Conservation (phyloP, 495 filamentous ascomycete genomes). For the Tuber aestivum region DNA sequence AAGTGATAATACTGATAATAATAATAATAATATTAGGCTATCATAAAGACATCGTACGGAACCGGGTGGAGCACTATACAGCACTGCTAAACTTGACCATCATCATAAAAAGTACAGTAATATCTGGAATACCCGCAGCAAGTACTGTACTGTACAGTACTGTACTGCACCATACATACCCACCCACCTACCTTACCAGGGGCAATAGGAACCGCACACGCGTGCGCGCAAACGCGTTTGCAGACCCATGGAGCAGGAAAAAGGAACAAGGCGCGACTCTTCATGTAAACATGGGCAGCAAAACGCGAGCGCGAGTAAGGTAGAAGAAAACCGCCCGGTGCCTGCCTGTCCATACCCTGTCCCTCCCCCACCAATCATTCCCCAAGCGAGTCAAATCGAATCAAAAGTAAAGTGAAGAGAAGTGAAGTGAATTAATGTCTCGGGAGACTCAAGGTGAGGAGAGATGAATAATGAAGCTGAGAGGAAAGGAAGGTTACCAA, state of each 20-base stretch:
- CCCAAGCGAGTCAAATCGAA: neutral
- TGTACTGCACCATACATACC: too few relatives aligned
- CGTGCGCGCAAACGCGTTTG: neutral
- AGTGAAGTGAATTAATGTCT: slow-evolving; percentile 1
- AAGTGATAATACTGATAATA: too few relatives aligned
- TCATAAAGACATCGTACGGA: neutral
- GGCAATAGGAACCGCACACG: neutral
- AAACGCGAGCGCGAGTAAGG: neutral
- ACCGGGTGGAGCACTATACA: neutral
- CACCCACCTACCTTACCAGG: neutral
- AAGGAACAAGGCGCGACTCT: neutral
- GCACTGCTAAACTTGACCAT: neutral
- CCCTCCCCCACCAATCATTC: neutral
- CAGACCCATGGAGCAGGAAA: neutral
- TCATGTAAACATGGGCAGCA: neutral
- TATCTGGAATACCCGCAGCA: neutral
- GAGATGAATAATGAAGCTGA: slow-evolving; percentile 4
- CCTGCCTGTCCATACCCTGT: neutral
- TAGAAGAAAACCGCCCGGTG: neutral
- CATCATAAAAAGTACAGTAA: neutral
- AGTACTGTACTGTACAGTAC: too few relatives aligned
- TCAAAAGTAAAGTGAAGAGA: neutral
- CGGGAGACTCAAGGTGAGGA: neutral
- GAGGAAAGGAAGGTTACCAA: slow-evolving; percentile 9
- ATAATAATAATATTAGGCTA: neutral